Conservation (phyloP, 805 yeast genomes). For the Lipomyces yamanashiensis region DNA sequence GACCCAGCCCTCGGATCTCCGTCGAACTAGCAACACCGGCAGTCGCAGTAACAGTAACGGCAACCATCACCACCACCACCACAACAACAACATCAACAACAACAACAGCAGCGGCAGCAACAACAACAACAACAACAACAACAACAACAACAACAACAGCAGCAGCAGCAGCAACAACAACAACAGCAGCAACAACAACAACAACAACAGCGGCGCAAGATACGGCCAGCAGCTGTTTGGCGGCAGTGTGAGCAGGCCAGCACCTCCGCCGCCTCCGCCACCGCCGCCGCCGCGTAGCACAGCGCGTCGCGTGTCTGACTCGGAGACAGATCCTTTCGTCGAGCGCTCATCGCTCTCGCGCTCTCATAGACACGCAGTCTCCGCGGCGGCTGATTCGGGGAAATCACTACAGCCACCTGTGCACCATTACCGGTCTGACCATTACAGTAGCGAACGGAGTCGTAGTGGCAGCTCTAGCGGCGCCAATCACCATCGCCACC, state of each 20-base stretch:
- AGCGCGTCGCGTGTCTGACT: conserved; percentile 9
- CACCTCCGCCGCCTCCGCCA: conserved; percentile 13
- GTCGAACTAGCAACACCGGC: not conserved
- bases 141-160: not conserved
- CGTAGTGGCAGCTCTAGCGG: conserved; percentile 1
- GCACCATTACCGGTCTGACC: conserved; percentile 1
- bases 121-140: too few species aligned
- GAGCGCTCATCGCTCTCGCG: conserved; percentile 1
- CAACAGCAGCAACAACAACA: not conserved
- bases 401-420: not conserved
- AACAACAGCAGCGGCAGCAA: too few species aligned
- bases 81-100: not conserved
- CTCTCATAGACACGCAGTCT: conserved; percentile 17
- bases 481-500: conserved; percentile 1
- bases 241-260: not conserved
- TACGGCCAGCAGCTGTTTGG: not conserved
- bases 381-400: conserved; percentile 8
- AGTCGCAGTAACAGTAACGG: not conserved
- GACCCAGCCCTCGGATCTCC: not conserved
- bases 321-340: conserved; percentile 9
- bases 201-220: not conserved
- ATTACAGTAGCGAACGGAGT: conserved; percentile 6
- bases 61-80: not conserved
- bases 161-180: not conserved
- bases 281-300: conserved; percentile 14